phyloP scores from a whole-genome alignment of 2,329 filamentous ascomycete genomes.

The Apiospora marii region DNA sequence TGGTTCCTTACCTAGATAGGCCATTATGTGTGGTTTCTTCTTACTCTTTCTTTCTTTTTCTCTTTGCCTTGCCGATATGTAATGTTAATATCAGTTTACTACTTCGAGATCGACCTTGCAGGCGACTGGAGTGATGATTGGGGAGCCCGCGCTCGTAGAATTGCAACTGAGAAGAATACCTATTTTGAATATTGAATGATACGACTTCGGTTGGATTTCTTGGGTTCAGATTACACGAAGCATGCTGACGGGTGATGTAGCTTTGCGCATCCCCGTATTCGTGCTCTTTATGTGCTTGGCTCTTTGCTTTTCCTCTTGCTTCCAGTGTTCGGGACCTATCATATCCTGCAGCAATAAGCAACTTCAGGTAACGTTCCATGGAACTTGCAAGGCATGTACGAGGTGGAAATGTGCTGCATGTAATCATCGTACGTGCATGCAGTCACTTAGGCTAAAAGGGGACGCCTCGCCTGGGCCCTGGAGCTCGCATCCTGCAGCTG shows the following conservation, averaged over 20 bases:
- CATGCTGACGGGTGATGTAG: not conserved
- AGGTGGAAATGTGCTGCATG: not conserved
- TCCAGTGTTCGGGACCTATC: not conserved
- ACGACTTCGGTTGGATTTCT: not conserved
- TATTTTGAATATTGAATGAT: not conserved
- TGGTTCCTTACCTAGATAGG: not conserved
- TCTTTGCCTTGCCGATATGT: not conserved
- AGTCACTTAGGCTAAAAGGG: not conserved
- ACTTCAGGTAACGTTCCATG: not conserved
- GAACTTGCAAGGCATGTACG: not conserved
- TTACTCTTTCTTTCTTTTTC: too few species aligned
- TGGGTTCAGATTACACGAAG: not conserved
- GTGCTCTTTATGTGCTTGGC: not conserved
- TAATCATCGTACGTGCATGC: not conserved
- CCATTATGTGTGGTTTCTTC: not conserved
- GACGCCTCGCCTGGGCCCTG: not conserved
- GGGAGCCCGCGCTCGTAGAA: too few species aligned
- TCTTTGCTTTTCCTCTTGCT: not conserved
- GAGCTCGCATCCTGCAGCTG: not conserved
- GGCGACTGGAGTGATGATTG: too few species aligned
- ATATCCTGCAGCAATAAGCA: not conserved
- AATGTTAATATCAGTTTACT: not conserved
- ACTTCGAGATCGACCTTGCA: not conserved
- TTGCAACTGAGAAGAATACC: not conserved
- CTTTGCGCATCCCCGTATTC: not conserved